Base-by-base conservation (phyloP, 2,329 filamentous ascomycete genomes). In the Ophiocordyceps unilateralis region DNA sequence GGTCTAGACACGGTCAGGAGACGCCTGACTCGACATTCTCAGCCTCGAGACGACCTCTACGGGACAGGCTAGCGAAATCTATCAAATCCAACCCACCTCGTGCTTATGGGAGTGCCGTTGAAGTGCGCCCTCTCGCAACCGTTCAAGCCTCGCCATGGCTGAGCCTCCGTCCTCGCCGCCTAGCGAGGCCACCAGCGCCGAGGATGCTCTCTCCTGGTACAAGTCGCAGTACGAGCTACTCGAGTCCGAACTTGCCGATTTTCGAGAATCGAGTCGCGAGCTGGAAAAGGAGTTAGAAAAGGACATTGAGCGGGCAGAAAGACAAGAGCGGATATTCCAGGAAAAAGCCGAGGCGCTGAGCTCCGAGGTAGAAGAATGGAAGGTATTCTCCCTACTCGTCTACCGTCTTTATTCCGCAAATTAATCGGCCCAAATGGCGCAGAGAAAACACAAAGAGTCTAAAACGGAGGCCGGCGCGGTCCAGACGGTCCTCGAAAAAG, bases 341-440 rank as follows among this genome's bases (percentile, higher is more conserved):
- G 82, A 93, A 60, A 93, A 89, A 66, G 82, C 85, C 1, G 89
- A 96, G 61, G 74, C 71, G 32, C 62, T 93, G 48, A 77, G 74
- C 41, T 98, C 86, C 56, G 88, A 96, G 61, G 88, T 91, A 1
- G 87, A 96, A 45, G 91, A 98, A 64, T 98, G 91, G 91, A 96
- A 96, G 79, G 87, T 89, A 67, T 61, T 74, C 15, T 22, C 14
- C 4, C 40, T 19, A 10, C 20, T 24, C 20, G 19, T 6, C 21
- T 34, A 19, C 17, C n/a, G 20, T 22, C 28, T 4, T 15, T 21
- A n/a, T 7, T 8, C 30, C 7, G 11, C 20, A 19, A n/a, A 21
- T 14, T 23, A 7, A 34, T 45, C 47, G 43, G 50, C 49, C 2
- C 15, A 21, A 28, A 10, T 14, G 14, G 17, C 39, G 43, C 56